phyloP scores from a whole-genome alignment of 352 stramenopile genomes.

The Globisporangium emineosum region DNA sequence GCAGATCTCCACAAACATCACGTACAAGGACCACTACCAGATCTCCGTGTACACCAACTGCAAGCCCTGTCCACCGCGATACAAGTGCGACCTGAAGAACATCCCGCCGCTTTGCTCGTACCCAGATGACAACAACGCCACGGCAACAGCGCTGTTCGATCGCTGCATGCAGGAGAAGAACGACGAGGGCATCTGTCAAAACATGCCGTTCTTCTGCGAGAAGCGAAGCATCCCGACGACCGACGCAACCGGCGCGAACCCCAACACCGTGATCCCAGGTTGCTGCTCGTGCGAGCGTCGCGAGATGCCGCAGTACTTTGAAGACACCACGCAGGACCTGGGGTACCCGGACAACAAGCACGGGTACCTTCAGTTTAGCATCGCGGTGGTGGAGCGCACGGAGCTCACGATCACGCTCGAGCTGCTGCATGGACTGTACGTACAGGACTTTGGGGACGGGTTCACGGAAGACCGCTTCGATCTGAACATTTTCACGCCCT shows the following conservation, averaged over 20 bases:
- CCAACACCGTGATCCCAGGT: constrained; percentile 27
- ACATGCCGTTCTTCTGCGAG: constrained; percentile 70
- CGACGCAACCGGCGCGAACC: constrained; percentile 23
- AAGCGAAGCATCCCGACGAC: constrained; percentile 23
- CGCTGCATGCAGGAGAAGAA: constrained; percentile 40
- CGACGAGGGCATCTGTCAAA: constrained; percentile 42
- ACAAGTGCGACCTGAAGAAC: constrained; percentile 76
- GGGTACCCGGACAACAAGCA: constrained; percentile 96
- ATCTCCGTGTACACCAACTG: constrained; percentile 94
- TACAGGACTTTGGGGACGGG: constrained; percentile 86
- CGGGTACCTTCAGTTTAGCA: constrained; percentile 88
- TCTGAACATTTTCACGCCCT: constrained; percentile 88
- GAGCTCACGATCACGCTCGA: constrained; percentile 91
- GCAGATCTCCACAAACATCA: constrained; percentile 90
- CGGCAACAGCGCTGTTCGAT: constrained; percentile 35
- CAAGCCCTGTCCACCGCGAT: constrained; percentile 92
- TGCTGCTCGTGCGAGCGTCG: constrained; percentile 90
- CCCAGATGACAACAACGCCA: constrained; percentile 50
- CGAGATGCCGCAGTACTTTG: constrained; percentile 90
- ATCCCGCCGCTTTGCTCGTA: constrained; percentile 60
- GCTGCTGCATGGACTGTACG: constrained; percentile 92
- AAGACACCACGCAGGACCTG: constrained; percentile 46
- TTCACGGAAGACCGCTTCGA: constrained; percentile 81
- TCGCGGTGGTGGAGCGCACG: constrained; percentile 75
- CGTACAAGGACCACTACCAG: constrained; percentile 95